These are phyloP conservation scores for Herpetomonas muscarum DNA, from an alignment of 208 protist genomes.

Conservation along the genomic window DNA sequence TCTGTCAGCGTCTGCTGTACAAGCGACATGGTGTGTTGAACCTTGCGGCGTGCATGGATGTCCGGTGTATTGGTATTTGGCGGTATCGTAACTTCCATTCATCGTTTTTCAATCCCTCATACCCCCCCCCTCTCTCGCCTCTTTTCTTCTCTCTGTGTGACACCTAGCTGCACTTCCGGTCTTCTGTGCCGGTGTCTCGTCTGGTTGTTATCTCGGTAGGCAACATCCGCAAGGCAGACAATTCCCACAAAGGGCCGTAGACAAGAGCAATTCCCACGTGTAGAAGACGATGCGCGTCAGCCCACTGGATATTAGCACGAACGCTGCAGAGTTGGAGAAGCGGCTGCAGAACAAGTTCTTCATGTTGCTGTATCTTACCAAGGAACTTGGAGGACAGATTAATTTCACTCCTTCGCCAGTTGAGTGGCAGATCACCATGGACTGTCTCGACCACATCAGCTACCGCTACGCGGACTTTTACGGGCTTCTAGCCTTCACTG, in stretches of 20 bases:
- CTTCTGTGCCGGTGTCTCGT: too few species aligned
- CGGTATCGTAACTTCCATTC: not conserved
- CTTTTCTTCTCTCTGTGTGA: not conserved
- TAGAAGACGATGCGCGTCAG: not conserved
- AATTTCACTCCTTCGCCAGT: constrained; percentile 14
- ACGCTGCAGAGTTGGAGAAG: constrained; percentile 34
- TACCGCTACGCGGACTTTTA: constrained; percentile 70
- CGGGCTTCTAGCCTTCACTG: constrained; percentile 58
- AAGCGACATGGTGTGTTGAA: too few species aligned
- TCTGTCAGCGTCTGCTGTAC: not conserved
- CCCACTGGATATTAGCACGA: constrained; percentile 18
- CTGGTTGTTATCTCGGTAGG: too few species aligned
- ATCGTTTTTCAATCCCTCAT: not conserved
- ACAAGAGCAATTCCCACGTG: too few species aligned
- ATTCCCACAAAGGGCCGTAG: too few species aligned
- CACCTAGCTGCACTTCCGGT: too few species aligned
- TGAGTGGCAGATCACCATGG: constrained; percentile 57
- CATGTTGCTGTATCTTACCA: constrained; percentile 4
- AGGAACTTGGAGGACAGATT: not conserved
- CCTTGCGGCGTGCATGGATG: too few species aligned
- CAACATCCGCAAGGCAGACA: too few species aligned
- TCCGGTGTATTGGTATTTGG: too few species aligned
- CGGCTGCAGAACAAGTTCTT: constrained; percentile 61
- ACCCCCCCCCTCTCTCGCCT: not conserved
- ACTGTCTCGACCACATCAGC: constrained; percentile 82